phyloP scores from a whole-genome alignment of 495 filamentous ascomycete species.

The Cercophora scortea region DNA sequence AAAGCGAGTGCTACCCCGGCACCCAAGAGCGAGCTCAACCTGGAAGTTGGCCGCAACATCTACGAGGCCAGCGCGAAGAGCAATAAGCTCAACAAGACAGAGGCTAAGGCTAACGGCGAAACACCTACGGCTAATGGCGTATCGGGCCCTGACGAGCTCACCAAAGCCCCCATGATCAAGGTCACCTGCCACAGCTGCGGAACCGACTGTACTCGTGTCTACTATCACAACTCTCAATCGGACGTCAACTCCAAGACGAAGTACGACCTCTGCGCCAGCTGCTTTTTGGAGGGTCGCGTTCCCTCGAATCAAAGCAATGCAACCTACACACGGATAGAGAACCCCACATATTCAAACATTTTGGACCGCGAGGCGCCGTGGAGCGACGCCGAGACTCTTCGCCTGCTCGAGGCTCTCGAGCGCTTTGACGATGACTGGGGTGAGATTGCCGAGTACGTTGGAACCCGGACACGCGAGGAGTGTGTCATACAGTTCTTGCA shows the following conservation, averaged over 20 bases:
- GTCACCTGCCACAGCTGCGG: conserved; percentile 85
- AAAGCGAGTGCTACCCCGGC: conserved; percentile 54
- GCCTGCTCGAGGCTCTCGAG: conserved; percentile 84
- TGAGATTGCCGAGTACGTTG: conserved; percentile 82
- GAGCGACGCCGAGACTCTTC: conserved; percentile 79
- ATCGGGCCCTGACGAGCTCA: conserved; percentile 39
- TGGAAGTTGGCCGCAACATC: conserved; percentile 88
- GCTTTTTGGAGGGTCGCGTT: conserved; percentile 73
- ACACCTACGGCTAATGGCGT: conserved; percentile 51
- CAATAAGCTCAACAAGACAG: conserved; percentile 52
- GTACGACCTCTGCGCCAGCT: conserved; percentile 82
- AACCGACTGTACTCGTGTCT: conserved; percentile 83
- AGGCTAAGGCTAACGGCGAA: conserved; percentile 64
- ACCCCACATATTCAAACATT: conserved; percentile 64
- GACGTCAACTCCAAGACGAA: conserved; percentile 53
- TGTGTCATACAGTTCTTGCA: conserved; percentile 94
- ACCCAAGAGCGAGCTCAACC: conserved; percentile 71
- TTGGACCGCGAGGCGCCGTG: conserved; percentile 77
- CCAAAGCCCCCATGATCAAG: conserved; percentile 48
- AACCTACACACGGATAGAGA: conserved; percentile 82
- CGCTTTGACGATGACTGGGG: conserved; percentile 93
- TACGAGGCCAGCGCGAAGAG: conserved; percentile 91
- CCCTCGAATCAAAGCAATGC: conserved; percentile 61
- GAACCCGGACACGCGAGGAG: conserved; percentile 86
- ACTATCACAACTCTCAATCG: conserved; percentile 75